Conservation (phyloP, 2,329 filamentous ascomycete species). For the Blastomyces gilchristii region DNA sequence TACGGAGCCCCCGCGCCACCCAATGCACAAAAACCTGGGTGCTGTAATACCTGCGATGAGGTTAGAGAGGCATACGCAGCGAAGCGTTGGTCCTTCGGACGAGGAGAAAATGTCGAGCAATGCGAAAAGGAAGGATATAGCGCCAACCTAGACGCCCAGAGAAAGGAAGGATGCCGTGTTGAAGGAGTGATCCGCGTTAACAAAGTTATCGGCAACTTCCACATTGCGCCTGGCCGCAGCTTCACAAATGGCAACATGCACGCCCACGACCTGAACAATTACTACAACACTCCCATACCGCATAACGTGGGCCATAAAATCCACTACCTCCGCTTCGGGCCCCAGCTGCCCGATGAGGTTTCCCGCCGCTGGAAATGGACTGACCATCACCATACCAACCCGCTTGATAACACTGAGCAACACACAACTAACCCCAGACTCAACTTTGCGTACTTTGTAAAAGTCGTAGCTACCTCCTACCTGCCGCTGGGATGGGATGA, state of each 20-base stretch:
- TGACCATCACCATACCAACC: conserved; percentile 76
- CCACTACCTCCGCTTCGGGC: conserved; percentile 85
- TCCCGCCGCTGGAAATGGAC: conserved; percentile 59
- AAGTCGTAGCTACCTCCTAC: conserved; percentile 94
- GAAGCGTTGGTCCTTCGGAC: conserved; percentile 86
- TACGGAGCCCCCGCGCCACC: conserved; percentile 71
- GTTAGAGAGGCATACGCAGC: conserved; percentile 88
- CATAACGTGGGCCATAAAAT: conserved; percentile 87
- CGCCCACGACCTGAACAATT: conserved; percentile 94
- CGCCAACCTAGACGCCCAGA: conserved; percentile 76
- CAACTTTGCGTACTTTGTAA: conserved; percentile 99
- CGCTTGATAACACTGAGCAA: conserved; percentile 72
- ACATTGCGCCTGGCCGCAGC: conserved; percentile 88
- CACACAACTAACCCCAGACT: conserved; percentile 68
- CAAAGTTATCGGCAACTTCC: conserved; percentile 98
- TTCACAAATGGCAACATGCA: conserved; percentile 97
- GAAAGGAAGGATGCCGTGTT: conserved; percentile 85
- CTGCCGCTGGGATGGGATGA: conserved; percentile 82
- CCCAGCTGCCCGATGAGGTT: conserved; percentile 69
- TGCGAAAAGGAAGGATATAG: conserved; percentile 90
- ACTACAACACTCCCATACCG: conserved; percentile 61
- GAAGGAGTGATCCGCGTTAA: conserved; percentile 89
- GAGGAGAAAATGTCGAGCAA: conserved; percentile 86
- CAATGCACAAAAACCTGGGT: conserved; percentile 67
- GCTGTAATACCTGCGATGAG: conserved; percentile 95